Percentiles rank a stretch among this genome's conserved stretches.
phyloP scores from a whole-genome alignment of 2,329 filamentous ascomycete genomes.

The Westerdykella aurantiaca region DNA sequence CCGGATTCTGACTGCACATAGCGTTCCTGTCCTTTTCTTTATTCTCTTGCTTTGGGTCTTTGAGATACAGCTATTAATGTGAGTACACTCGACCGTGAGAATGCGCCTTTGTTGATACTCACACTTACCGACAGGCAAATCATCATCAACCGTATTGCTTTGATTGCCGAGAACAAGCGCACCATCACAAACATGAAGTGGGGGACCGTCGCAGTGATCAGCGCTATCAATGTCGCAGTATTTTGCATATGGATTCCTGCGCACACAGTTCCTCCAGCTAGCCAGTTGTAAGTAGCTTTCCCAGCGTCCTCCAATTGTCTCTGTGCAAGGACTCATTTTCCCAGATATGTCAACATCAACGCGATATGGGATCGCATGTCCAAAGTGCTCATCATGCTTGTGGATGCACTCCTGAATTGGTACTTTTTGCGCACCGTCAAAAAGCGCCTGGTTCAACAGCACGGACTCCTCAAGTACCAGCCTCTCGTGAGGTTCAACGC shows the following conservation, averaged over 20 bases:
- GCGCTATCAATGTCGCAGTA: constrained; percentile 49
- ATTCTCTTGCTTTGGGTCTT: constrained; percentile 31
- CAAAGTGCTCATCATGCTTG: constrained; percentile 48
- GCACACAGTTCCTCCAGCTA: constrained; percentile 28
- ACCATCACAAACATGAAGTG: constrained; percentile 44
- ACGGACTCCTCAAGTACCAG: constrained; percentile 39
- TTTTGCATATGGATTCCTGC: constrained; percentile 52
- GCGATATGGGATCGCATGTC: constrained; percentile 50
- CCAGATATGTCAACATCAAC: constrained; percentile 44
- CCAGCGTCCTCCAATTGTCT: constrained; percentile 13
- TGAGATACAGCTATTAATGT: constrained; percentile 45
- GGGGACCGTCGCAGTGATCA: constrained; percentile 43
- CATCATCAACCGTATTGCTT: constrained; percentile 50
- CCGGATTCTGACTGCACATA: too few species aligned
- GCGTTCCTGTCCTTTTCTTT: constrained; percentile 21
- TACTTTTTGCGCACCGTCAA: constrained; percentile 47
- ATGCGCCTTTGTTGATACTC: too few species aligned
- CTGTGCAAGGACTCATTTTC: constrained; percentile 11
- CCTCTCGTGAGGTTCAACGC: constrained; percentile 40
- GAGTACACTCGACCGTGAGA: too few species aligned
- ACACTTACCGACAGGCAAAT: constrained; percentile 37
- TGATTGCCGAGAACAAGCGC: constrained; percentile 42
- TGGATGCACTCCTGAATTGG: constrained; percentile 49
- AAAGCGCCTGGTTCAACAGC: constrained; percentile 32
- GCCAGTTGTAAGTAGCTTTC: constrained; percentile 3